These are phyloP conservation scores for Aspergillaceae sp. DNA, from an alignment of 2,329 filamentous ascomycete genomes.

Conservation along the genomic window DNA sequence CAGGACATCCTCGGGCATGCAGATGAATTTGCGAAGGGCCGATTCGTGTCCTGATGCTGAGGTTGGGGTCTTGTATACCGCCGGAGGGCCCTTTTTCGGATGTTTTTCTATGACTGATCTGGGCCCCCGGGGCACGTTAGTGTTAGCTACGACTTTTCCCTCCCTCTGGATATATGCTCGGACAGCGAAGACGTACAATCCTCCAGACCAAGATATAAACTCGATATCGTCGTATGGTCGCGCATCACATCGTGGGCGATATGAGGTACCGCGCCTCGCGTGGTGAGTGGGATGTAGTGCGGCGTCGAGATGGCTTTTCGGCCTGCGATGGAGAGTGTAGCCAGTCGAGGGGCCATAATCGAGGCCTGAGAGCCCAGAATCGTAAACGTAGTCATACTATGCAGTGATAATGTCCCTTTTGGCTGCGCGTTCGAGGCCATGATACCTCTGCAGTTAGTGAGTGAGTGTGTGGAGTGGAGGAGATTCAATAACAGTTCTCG, in stretches of 20 bases:
- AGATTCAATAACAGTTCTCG: too few relatives aligned
- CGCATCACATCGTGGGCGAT: slow-evolving; percentile 74
- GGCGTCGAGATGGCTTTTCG: slow-evolving; percentile 69
- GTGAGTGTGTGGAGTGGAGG: too few relatives aligned
- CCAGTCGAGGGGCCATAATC: slow-evolving; percentile 53
- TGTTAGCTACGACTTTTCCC: not conserved
- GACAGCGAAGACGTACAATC: slow-evolving; percentile 60
- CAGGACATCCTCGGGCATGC: slow-evolving; percentile 55
- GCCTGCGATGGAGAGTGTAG: slow-evolving; percentile 54
- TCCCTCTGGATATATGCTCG: not conserved
- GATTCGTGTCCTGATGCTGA: slow-evolving; percentile 39
- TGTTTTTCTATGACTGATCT: slow-evolving; percentile 54
- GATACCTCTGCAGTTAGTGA: too few relatives aligned
- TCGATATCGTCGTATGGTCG: slow-evolving; percentile 56
- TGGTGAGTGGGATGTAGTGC: slow-evolving; percentile 69
- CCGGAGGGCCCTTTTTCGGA: slow-evolving; percentile 37
- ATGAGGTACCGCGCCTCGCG: slow-evolving; percentile 78
- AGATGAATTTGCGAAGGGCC: slow-evolving; percentile 67
- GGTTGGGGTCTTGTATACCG: slow-evolving; percentile 43
- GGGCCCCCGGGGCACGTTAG: slow-evolving; percentile 19
- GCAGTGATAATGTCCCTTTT: slow-evolving; percentile 3
- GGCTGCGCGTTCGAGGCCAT: not conserved
- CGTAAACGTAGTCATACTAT: slow-evolving; percentile 33
- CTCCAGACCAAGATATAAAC: slow-evolving; percentile 75
- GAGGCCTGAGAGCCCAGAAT: slow-evolving; percentile 24